Percentiles rank a stretch among this genome's conserved stretches.
Conservation (phyloP, 768 basidiomycete genomes). For the Hericium erinaceus region DNA sequence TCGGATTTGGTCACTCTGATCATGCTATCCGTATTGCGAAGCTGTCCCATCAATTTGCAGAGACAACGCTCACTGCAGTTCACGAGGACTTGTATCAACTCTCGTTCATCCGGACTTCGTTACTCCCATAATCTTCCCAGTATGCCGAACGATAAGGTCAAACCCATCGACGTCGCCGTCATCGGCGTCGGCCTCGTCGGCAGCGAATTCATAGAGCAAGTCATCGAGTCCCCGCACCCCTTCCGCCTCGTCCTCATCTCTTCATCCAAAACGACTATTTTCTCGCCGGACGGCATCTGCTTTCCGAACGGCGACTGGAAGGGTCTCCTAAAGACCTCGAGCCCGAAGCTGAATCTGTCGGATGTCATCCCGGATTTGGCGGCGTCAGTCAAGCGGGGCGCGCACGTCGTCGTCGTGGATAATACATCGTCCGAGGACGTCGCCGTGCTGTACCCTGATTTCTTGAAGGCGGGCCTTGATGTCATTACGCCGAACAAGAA, state of each 20-base stretch:
- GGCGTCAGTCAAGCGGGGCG: slow-evolving; percentile 34
- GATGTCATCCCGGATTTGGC: slow-evolving; percentile 34
- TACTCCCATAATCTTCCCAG: too few species aligned
- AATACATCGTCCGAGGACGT: slow-evolving; percentile 84
- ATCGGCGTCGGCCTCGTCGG: slow-evolving; percentile 94
- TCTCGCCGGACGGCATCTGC: slow-evolving; percentile 37
- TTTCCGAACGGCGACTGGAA: slow-evolving; percentile 32
- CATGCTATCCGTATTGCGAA: too few species aligned
- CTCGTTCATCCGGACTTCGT: too few species aligned
- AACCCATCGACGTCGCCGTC: slow-evolving; percentile 50
- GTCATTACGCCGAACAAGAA: slow-evolving; percentile 98
- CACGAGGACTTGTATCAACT: too few species aligned
- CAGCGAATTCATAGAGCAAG: slow-evolving; percentile 74
- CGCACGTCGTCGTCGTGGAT: slow-evolving; percentile 72
- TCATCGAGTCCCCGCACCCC: slow-evolving; percentile 48
- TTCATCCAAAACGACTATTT: slow-evolving; percentile 55
- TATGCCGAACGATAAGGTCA: background rate
- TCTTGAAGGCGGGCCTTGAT: slow-evolving; percentile 70
- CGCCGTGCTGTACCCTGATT: slow-evolving; percentile 72
- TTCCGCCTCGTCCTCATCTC: slow-evolving; percentile 63
- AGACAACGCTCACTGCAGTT: too few species aligned
- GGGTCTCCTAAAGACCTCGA: slow-evolving; percentile 39
- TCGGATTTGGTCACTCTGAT: too few species aligned
- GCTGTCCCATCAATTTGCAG: too few species aligned
- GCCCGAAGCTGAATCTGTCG: slow-evolving; percentile 32